These are phyloP conservation scores for Hawksworthiomyces lignivorus DNA, from an alignment of 2,329 filamentous ascomycete species.

Conservation along the genomic window DNA sequence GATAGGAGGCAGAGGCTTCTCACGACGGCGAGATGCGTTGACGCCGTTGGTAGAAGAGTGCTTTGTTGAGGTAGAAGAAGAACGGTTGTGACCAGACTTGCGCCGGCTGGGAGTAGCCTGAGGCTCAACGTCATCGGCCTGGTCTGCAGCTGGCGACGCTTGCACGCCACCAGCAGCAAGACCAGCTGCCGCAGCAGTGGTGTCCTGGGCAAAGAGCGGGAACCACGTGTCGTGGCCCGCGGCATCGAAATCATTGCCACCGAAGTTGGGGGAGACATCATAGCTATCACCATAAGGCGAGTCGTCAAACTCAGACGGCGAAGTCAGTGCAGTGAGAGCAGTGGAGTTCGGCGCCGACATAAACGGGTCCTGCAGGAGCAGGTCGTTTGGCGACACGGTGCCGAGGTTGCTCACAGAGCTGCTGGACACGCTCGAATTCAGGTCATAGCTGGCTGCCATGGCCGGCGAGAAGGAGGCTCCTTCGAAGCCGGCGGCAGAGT, in stretches of 20 bases:
- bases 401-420: slow-evolving; percentile 48
- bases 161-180: slow-evolving; percentile 19
- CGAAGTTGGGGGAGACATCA: slow-evolving; percentile 73
- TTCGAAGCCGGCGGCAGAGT: slow-evolving; percentile 42
- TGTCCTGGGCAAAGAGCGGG: slow-evolving; percentile 60
- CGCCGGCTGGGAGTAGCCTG: slow-evolving; percentile 34
- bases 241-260: slow-evolving; percentile 47
- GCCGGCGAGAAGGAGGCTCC: slow-evolving; percentile 47
- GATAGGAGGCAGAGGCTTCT: slow-evolving; percentile 75
- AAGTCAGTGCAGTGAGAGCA: slow-evolving; percentile 76
- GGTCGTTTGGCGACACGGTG: slow-evolving; percentile 79
- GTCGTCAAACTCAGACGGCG: slow-evolving; percentile 69
- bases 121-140: slow-evolving; percentile 40
- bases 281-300: slow-evolving; percentile 70
- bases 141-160: slow-evolving; percentile 32
- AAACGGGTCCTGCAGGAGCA: slow-evolving; percentile 61
- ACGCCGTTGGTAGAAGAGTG: slow-evolving; percentile 67
- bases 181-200: slow-evolving; percentile 7
- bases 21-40: slow-evolving; percentile 58
- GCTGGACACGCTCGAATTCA: slow-evolving; percentile 32
- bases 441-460: slow-evolving; percentile 43
- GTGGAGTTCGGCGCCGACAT: slow-evolving; percentile 75
- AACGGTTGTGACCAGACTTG: slow-evolving; percentile 40
- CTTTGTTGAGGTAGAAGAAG: slow-evolving; percentile 33
- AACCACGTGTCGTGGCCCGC: slow-evolving; percentile 55